Evolutionary conservation across 495 filamentous ascomycete species (phyloP), one percentile per base, ranked within the genome.

Genomic region (Rhizodiscina lignyota): DNA sequence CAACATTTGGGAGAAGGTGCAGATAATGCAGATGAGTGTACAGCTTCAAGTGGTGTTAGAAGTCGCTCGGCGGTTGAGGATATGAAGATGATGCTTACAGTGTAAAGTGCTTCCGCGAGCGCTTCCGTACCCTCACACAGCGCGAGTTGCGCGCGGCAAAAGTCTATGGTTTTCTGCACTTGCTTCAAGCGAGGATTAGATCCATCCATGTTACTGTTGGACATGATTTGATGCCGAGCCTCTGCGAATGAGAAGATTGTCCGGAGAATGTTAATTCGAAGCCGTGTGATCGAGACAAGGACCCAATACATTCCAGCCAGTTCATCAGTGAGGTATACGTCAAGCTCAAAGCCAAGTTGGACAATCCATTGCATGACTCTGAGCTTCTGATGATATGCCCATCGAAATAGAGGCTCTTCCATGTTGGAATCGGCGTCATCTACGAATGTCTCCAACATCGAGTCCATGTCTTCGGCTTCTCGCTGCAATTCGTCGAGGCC

Each of bases 281-380:
- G 8, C 10, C 6, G 18, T 18, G 17, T 18, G 17, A 6, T 6
- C 10, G 18, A 32, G 30, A 11, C 17, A 32, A 11, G 10, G 8
- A 32, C 30, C 76, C 79, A 87, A 51, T 93, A 94, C 81, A 94
- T 94, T 12, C 71, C 74, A 10, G 76, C 69, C 4, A 89, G 63
- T 56, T 99, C 89, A 51, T 93, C 80, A 1, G 76, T 67, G 17
- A 82, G 72, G 49, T 96, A 96, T 18, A 92, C 72, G 5, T 84
- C 74, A 13, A 93, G 73, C 53, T 96, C 89, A 50, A 99, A 94
- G n/a, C 89, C 89, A 35, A 94, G 74, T 52, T 94, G 83, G 10
- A 94, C 64, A 30, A 89, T 77, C 63, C 76, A 79, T 40, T 86
- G 77, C 69, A 94, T 80, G 45, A 89, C 73, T 5, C 65, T 70